These are phyloP conservation scores for Cytospora leucostoma DNA, from an alignment of 2,329 filamentous ascomycete genomes.

Conservation along the genomic window DNA sequence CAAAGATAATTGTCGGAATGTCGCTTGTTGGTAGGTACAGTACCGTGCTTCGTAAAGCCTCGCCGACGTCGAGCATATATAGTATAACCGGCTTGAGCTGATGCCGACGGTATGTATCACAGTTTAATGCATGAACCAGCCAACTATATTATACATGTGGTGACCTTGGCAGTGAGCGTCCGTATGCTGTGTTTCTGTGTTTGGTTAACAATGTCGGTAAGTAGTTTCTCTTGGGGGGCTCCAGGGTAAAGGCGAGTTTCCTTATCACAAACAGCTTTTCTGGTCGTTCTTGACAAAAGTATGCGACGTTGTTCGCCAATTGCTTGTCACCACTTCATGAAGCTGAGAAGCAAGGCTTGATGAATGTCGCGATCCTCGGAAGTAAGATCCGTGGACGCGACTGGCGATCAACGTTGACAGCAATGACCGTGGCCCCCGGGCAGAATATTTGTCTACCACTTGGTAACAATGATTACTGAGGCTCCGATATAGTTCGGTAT, in stretches of 20 bases:
- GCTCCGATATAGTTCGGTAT: background rate
- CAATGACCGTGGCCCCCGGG: too few relatives aligned
- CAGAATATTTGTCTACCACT: background rate
- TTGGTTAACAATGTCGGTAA: background rate
- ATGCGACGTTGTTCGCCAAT: background rate
- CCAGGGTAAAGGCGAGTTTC: too few relatives aligned
- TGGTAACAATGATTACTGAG: background rate
- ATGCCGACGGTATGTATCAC: slow-evolving; percentile 1
- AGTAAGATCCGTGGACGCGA: background rate
- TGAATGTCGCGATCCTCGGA: background rate
- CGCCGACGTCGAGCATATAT: background rate
- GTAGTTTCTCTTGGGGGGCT: background rate
- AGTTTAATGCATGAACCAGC: slow-evolving; percentile 7
- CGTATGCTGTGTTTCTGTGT: slow-evolving; percentile 3
- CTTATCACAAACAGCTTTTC: background rate
- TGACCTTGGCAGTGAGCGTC: background rate
- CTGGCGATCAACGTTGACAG: background rate
- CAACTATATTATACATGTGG: background rate
- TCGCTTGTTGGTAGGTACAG: background rate
- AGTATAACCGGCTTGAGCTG: slow-evolving; percentile 1
- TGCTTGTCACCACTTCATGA: too few relatives aligned
- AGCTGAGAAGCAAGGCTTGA: too few relatives aligned
- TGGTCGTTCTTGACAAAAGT: background rate
- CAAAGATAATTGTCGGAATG: background rate
- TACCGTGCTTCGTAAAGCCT: background rate